Base-by-base conservation (phyloP, 78 protist genomes). In the Planoprotostelium fungivorum region DNA sequence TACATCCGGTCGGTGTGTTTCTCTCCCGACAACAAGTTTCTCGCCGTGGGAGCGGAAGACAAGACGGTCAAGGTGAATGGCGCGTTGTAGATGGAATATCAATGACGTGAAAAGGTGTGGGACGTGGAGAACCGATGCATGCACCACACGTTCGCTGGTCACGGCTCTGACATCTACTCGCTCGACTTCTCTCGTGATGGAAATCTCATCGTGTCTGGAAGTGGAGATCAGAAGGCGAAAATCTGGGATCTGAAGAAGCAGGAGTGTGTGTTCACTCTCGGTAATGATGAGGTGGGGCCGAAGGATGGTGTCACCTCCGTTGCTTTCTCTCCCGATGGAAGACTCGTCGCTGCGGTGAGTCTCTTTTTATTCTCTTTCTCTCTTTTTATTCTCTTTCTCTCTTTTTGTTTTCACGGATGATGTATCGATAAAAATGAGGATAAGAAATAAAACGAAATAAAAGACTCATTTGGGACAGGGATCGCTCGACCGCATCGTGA, bases 271-370 rank as follows among this genome's bases (percentile, higher is more conserved):
- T 90, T 87, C 83, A 95, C 96, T 9, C 90, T 96, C 63, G 97
- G 97, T 34, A 94, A 94, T 90, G 96, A 93, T 34, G 94, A 93
- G 37, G 95, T 90, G 63, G 98, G 98, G 34, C 98, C 97, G 85
- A 94, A 94, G 94, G 96, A 96, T 86, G 98, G 97, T 38, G 98
- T 96, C 34, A 95, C 98, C 29, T 94, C 96, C 37, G 98, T 96
- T n/a, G 95, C 98, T 5, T 38, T 95, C 83, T 87, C 91, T 1
- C 96, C 96, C 34, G 96, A 93, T 39, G 96, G 95, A 35, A 51
- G 89, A 63, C 87, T 86, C 85, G 96, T 96, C 1, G 96, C 97
- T 29, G 96, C 97, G 38, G 90, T 91, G 84, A 35, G 73, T 51
- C 16, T 5, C 31, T 25, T 51, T 51, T 51, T 16, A 25, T 39